phyloP scores from a whole-genome alignment of 345 rosid species.

The Mallotus nudiflorus region DNA sequence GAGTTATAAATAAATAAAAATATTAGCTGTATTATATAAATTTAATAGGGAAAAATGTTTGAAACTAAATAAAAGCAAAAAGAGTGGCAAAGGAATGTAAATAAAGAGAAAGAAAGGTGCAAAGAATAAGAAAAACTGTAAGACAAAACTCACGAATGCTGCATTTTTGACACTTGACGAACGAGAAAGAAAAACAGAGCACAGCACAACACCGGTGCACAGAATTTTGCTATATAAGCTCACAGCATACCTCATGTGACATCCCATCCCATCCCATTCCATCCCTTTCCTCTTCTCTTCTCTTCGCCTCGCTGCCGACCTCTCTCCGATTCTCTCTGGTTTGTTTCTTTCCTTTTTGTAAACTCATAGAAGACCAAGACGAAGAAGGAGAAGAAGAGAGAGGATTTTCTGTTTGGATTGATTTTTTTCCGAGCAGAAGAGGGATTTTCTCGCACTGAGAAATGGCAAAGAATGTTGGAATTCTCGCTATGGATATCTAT shows the following conservation, averaged over 20 bases:
- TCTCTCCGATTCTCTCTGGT: no score
- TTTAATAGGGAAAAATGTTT: no score
- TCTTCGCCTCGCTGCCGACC: not conserved
- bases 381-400: not conserved
- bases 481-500: constrained; percentile 91
- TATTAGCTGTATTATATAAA: no score
- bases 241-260: constrained; percentile 6
- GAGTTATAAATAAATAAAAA: no score
- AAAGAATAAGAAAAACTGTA: no score
- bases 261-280: not conserved
- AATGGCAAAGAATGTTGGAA: constrained; percentile 98
- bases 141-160: not conserved
- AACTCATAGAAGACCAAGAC: no score
- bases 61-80: no score
- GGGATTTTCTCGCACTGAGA: not conserved
- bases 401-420: not conserved
- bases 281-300: not conserved
- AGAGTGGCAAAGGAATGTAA: not conserved
- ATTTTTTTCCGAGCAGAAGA: not conserved
- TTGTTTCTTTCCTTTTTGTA: no score
- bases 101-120: not conserved
- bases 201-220: not conserved
- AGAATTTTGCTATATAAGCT: not conserved
- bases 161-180: not conserved
- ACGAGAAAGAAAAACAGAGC: not conserved